These are phyloP conservation scores for Pleurotus platypus DNA, from an alignment of 768 basidiomycete genomes.

Conservation along the genomic window DNA sequence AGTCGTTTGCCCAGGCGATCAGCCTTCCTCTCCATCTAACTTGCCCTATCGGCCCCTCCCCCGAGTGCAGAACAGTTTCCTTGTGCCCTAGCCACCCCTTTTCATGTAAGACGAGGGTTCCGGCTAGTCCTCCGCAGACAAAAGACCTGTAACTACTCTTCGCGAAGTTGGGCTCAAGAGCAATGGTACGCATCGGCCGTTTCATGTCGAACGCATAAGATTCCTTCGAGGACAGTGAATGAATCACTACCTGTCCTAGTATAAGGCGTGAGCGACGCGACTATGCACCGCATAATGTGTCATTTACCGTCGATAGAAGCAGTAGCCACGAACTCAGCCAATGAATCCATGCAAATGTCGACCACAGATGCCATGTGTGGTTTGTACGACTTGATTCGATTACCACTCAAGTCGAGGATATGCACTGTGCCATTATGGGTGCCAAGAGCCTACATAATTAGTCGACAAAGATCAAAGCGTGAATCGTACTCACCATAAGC, in stretches of 20 bases:
- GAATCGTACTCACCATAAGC: conserved; percentile 51
- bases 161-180: conserved; percentile 88
- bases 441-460: conserved; percentile 67
- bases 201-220: conserved; percentile 87
- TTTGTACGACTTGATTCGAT: conserved; percentile 84
- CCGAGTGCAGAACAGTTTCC: conserved; percentile 74
- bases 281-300: background rate
- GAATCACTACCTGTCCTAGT: conserved; percentile 87
- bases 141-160: conserved; percentile 74
- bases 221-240: conserved; percentile 75
- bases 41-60: conserved; percentile 95
- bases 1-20: conserved; percentile 96
- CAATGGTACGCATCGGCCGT: conserved; percentile 85
- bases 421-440: conserved; percentile 94
- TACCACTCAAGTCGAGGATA: conserved; percentile 74
- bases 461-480: background rate
- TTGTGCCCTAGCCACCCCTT: conserved; percentile 97
- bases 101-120: conserved; percentile 82
- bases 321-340: conserved; percentile 86
- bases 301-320: conserved; percentile 88
- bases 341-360: conserved; percentile 81
- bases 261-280: conserved; percentile 14
- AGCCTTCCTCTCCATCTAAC: conserved; percentile 81
- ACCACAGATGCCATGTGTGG: conserved; percentile 86
- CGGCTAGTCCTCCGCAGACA: conserved; percentile 90